Base-by-base conservation (phyloP, 2,329 filamentous ascomycete genomes). In the Monosporascus ibericus region DNA sequence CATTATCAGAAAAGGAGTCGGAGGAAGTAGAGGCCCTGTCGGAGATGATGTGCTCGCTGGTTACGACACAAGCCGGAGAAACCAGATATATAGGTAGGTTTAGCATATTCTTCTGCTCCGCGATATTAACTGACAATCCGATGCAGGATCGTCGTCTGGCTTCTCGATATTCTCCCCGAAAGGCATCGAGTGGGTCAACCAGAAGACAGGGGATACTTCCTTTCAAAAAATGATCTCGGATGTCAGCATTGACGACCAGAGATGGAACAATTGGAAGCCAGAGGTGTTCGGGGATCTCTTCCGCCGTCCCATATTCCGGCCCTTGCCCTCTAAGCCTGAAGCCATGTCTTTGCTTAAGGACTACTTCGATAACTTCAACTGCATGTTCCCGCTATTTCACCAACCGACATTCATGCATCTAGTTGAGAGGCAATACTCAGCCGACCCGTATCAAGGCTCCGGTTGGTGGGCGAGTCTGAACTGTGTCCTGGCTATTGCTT, bases 391-490 rank as follows among this genome's bases (percentile, higher is more conserved):
- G 6, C 77, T 99, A 4, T 99, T 96, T 65, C 94, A 99, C 69
- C 92, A 96, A 68, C 92, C 92, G 1, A 97, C 94, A 0, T 99
- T 99, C 66, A 97, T 97, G 90, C 92, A 96, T 66, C 77, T 97
- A 5, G 91, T 96, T 34, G 91, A 97, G 65, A 85, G 88, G 60
- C 92, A 97, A 67, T 99, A 97, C 70, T 95, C 91, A 1, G 76
- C 85, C 48, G 89, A 97, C 60, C 92, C 92, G 1, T 97, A 96
- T 60, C 86, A 95, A 67, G 92, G 92, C 27, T 95, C 91, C 6
- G 94, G 94, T 3, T 99, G 94, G 94, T 99, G 94, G 92, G 94
- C 94, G 5, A 95, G 91, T 70, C 78, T 99, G 63, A 99, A 99
- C 62, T 87, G 95, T 54, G 90, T 88, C 1, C 74, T 99, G 52